Evolutionary conservation across 2,329 filamentous ascomycete species (phyloP), one percentile per base, ranked within the genome.

Genomic region (Apiospora aurea): DNA sequence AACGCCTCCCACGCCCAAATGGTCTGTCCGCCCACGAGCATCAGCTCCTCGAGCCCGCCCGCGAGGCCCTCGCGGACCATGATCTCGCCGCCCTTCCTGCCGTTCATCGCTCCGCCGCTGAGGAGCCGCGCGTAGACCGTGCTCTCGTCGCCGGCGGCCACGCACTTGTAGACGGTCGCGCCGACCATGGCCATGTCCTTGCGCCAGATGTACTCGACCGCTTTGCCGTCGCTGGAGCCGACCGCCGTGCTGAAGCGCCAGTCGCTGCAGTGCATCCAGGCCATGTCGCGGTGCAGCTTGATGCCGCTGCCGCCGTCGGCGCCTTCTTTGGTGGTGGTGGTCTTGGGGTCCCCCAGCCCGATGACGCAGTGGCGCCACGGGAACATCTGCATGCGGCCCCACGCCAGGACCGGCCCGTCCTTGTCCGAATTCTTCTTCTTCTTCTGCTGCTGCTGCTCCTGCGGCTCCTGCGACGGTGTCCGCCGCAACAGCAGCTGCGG

Each of bases 231-330:
- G 2, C 13, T 43, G 14, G 61, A 46, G 8, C 53, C 70, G 34
- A 38, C 21, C 14, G 29, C 38, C 26, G 71, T 72, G 49, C 26
- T 41, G 67, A 73, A 71, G n/a, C 38, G 51, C 66, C 70, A 73
- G 70, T 73, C 72, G 61, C 72, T 73, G 46, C 70, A 46, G n/a
- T 44, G 66, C 24, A 70, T 18, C 24, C 41, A 8, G 72, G 53
- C 71, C 46, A 68, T 67, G 24, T 71, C 72, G 57, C 72, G 72
- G 21, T 26, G 46, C 70, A 73, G 72, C 47, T 73, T 69, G 38
- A 71, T 67, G 43, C 66, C 66, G 1, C n/a, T n/a, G n/a, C n/a
- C n/a, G n/a, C n/a, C n/a, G n/a, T n/a, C n/a, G n/a, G n/a, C 71
- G 18, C 41, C 21, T 49, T 29, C 41, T 4, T 8, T 49, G 34